These are phyloP conservation scores for Hypoxylon sp. DNA, from an alignment of 2,329 filamentous ascomycete species.

Conservation along the genomic window DNA sequence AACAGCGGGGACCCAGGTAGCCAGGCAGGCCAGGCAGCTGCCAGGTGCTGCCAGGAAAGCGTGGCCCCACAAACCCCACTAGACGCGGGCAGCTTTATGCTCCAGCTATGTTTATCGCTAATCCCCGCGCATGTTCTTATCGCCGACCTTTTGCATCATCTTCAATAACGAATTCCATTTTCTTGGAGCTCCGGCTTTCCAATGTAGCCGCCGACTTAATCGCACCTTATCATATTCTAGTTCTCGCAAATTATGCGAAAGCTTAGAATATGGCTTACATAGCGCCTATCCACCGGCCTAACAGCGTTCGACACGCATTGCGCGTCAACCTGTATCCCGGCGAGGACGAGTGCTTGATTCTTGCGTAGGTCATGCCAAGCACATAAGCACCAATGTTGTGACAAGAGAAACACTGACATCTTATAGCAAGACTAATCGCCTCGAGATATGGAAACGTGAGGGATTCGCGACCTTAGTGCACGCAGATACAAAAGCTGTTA, in stretches of 20 bases:
- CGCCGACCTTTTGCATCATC: conserved; percentile 48
- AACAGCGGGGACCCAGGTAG: too few relatives aligned
- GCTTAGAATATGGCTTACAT: conserved; percentile 85
- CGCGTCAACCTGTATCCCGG: conserved; percentile 81
- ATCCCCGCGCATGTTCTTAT: conserved; percentile 47
- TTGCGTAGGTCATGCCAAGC: conserved; percentile 76
- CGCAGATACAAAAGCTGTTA: conserved; percentile 75
- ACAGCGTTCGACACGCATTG: conserved; percentile 90
- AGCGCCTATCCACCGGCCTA: conserved; percentile 92
- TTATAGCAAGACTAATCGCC: conserved; percentile 82
- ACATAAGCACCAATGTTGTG: conserved; percentile 8
- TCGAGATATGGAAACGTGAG: conserved; percentile 84
- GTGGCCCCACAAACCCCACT: too few relatives aligned
- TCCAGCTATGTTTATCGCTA: conserved; percentile 42
- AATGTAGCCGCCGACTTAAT: not conserved
- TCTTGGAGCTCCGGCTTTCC: conserved; percentile 23
- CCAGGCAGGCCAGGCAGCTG: too few relatives aligned
- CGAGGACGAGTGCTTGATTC: conserved; percentile 84
- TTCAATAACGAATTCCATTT: conserved; percentile 5
- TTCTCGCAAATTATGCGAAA: conserved; percentile 48
- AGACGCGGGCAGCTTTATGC: conserved; percentile 3
- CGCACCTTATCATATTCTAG: conserved; percentile 7
- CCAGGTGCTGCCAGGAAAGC: too few relatives aligned
- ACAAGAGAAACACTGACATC: conserved; percentile 51
- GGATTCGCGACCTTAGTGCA: conserved; percentile 75